phyloP scores from a whole-genome alignment of 768 basidiomycete species.

The Boletus rubroflammeus region DNA sequence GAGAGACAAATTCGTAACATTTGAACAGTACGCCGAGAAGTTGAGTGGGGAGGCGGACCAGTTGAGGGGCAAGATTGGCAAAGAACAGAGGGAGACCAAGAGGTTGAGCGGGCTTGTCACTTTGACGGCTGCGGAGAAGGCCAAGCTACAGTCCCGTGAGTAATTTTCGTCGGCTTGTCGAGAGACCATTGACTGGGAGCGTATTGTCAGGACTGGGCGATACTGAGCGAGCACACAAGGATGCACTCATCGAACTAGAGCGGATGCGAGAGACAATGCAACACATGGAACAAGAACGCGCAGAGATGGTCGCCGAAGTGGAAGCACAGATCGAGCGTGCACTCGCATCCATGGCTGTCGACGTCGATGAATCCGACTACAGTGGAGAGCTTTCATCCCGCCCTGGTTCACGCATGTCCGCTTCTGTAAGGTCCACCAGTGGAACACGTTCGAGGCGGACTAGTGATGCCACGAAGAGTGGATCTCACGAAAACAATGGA shows the following conservation, averaged over 20 bases:
- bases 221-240: slow-evolving; percentile 77
- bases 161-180: slow-evolving; percentile 10
- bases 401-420: slow-evolving; percentile 63
- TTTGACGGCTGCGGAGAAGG: slow-evolving; percentile 73
- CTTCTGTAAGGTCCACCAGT: slow-evolving; percentile 41
- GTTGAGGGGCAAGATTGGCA: slow-evolving; percentile 81
- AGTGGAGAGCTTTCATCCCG: slow-evolving; percentile 53
- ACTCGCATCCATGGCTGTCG: slow-evolving; percentile 79
- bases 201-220: slow-evolving; percentile 63
- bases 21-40: slow-evolving; percentile 92
- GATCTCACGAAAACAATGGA: slow-evolving; percentile 17
- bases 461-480: slow-evolving; percentile 55
- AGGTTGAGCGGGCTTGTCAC: slow-evolving; percentile 76
- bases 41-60: slow-evolving; percentile 84
- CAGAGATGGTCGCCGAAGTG: slow-evolving; percentile 89
- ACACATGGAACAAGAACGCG: slow-evolving; percentile 81
- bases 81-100: slow-evolving; percentile 87
- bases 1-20: slow-evolving; percentile 91
- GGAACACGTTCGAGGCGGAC: slow-evolving; percentile 54
- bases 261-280: slow-evolving; percentile 85
- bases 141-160: slow-evolving; percentile 75
- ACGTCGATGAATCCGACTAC: slow-evolving; percentile 70
- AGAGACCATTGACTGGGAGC: not conserved
- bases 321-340: slow-evolving; percentile 89
- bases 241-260: slow-evolving; percentile 77